Base-by-base conservation (phyloP, 192 early-diverging fungal species). In the Coemansia sp. region DNA sequence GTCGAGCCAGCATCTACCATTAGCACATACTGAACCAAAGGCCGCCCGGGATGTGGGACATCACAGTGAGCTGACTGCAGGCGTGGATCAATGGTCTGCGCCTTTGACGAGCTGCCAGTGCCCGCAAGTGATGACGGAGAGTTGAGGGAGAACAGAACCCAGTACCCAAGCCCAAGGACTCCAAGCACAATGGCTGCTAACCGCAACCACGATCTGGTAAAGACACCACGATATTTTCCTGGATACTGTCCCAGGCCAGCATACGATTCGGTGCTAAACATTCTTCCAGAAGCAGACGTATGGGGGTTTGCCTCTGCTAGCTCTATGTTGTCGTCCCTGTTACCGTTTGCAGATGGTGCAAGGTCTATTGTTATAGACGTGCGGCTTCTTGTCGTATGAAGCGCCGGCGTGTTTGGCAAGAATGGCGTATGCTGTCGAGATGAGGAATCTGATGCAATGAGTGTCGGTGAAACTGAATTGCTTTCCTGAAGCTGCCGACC, bases 1-100 rank as follows among this genome's bases (percentile, higher is more conserved):
- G 93, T 94, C 4, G 93, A 96, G 4, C 96, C 96, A 21, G 96
- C 96, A 61, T 98, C 96, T 22, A 98, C 61, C 87, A 98, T 94
- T 17, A 98, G 73, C 30, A 89, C 93, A 74, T 94, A 94, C 66
- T 98, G 93, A 21, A 91, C 69, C 24, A 89, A 69, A 3, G 90
- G 94, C 42, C 83, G 82, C 8, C 85, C 84, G 12, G 83, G 86
- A 55, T 85, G 73, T 14, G 86, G 57, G 2, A 85, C 53, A 12
- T 80, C 78, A 61, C 87, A 89, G 61, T 86, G 86, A 14, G 55
- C 53, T 3, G 87, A 87, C 38, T 67, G 67, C 19, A 87, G 61
- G 0, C 69, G 69, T 19, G 70, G 45, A 53, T 81, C 69, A 18
- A 56, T 17, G 0, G 53, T 39, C 50, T 58, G 17, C 6, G 59